A percentile compares a stretch with the other conserved stretches of the same genome.
Evolutionary conservation across 352 stramenopile genomes (phyloP).

Genomic region (Phytopythium boreale): DNA sequence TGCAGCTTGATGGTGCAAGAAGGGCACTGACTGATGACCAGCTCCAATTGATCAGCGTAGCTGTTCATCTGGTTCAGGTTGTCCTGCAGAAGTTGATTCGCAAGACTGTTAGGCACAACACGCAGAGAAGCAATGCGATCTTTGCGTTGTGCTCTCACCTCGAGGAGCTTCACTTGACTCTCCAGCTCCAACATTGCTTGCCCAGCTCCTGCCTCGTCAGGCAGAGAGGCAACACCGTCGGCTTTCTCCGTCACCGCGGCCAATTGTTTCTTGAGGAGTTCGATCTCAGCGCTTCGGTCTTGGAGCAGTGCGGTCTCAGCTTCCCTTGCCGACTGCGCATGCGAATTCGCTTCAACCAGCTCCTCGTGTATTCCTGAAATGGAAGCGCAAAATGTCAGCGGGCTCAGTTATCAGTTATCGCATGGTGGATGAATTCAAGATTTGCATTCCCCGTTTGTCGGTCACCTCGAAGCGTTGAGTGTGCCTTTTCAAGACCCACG

Average conservation of each 20-base stretch:
- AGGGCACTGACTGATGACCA: constrained; percentile 67
- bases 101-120: not conserved
- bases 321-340: constrained; percentile 7
- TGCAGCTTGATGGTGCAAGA: constrained; percentile 72
- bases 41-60: constrained; percentile 76
- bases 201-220: not conserved
- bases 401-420: not conserved
- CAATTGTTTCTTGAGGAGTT: constrained; percentile 31
- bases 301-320: constrained; percentile 16
- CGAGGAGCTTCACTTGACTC: constrained; percentile 50
- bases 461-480: constrained; percentile 4
- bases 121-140: not conserved
- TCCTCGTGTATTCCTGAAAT: constrained; percentile 25
- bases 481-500: not conserved
- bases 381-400: not conserved
- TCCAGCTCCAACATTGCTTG: constrained; percentile 5
- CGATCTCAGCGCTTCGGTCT: constrained; percentile 32
- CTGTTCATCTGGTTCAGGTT: constrained; percentile 76
- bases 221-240: not conserved
- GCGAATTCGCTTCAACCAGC: constrained; percentile 19
- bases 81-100: constrained; percentile 29
- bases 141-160: constrained; percentile 29
- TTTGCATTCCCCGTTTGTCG: not conserved
- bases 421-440: not conserved
- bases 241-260: constrained; percentile 12